Percentiles rank a stretch among this genome's conserved stretches.
Conservation (phyloP, 2,329 filamentous ascomycete genomes). For the Diaporthe vexans region DNA sequence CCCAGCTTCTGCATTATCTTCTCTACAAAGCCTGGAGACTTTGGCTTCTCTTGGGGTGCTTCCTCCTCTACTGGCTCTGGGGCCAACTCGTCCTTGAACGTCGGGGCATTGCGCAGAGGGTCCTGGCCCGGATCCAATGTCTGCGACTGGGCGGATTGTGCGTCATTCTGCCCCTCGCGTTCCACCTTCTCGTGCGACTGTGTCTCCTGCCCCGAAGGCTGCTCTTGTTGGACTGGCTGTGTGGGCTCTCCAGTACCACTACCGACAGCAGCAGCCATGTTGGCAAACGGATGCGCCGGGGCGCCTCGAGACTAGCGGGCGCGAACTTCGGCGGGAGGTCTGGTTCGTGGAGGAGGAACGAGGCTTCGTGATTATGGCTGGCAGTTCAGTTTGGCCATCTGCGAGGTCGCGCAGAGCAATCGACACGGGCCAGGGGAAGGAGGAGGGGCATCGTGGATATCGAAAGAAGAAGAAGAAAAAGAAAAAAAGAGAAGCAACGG, state of each 20-base stretch:
- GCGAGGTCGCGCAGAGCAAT: slow-evolving; percentile 5
- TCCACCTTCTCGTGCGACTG: slow-evolving; percentile 1
- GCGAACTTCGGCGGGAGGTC: not conserved
- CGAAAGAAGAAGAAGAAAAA: not conserved
- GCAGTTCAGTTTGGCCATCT: slow-evolving; percentile 17
- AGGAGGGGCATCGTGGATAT: not conserved
- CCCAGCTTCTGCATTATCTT: slow-evolving; percentile 36
- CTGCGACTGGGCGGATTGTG: slow-evolving; percentile 13
- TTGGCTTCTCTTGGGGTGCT: slow-evolving; percentile 24
- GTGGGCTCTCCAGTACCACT: not conserved
- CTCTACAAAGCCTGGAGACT: slow-evolving; percentile 19
- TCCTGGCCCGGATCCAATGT: not conserved
- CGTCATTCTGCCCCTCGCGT: not conserved
- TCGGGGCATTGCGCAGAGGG: slow-evolving; percentile 31
- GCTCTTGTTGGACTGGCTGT: not conserved
- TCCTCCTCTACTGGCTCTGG: slow-evolving; percentile 5
- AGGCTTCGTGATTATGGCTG: not conserved
- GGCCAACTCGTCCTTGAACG: slow-evolving; percentile 26
- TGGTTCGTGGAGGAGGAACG: not conserved
- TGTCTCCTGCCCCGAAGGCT: not conserved
- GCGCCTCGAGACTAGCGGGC: not conserved
- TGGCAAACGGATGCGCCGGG: slow-evolving; percentile 8
- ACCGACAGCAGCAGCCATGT: slow-evolving; percentile 4
- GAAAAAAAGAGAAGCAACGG: not conserved
- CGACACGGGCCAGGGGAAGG: not conserved